Conservation (phyloP, 1,139 yeast genomes). For the Taphrina wiesneri region DNA sequence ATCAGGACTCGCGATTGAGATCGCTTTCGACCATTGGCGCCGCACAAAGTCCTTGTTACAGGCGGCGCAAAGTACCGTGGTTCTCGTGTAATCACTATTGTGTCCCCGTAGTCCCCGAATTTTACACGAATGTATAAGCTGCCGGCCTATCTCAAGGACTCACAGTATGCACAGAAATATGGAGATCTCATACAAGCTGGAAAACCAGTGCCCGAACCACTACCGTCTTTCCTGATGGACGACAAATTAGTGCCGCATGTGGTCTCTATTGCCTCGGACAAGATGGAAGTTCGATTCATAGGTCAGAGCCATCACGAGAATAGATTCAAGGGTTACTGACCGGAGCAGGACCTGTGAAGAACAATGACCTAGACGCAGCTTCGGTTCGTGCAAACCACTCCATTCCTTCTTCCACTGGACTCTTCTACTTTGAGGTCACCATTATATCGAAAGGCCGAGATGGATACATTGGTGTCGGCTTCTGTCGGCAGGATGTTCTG, state of each 20-base stretch:
- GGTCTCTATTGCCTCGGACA: slow-evolving; percentile 28
- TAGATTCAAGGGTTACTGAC: not conserved
- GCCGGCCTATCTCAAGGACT: slow-evolving; percentile 34
- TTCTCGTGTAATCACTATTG: no score
- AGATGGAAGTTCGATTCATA: slow-evolving; percentile 36
- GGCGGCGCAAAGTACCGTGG: no score
- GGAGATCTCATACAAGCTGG: slow-evolving; percentile 5
- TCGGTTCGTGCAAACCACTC: slow-evolving; percentile 51
- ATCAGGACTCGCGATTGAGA: no score
- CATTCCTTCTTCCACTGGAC: slow-evolving; percentile 52
- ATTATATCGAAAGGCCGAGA: slow-evolving; percentile 50
- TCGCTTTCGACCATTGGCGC: no score
- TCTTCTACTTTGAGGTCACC: slow-evolving; percentile 61
- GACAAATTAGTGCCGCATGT: slow-evolving; percentile 34
- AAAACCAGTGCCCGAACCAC: slow-evolving; percentile 7
- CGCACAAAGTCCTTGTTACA: no score
- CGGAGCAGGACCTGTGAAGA: slow-evolving; percentile 36
- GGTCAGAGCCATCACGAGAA: slow-evolving; percentile 9
- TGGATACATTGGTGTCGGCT: slow-evolving; percentile 46
- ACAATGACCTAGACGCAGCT: slow-evolving; percentile 41
- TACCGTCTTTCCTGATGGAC: slow-evolving; percentile 32
- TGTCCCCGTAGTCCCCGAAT: not conserved
- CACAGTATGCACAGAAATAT: slow-evolving; percentile 34
- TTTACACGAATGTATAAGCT: slow-evolving; percentile 5
- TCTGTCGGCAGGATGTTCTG: slow-evolving; percentile 44